Base-by-base conservation (phyloP, 805 yeast species). In the Wickerhamomyces alni region DNA sequence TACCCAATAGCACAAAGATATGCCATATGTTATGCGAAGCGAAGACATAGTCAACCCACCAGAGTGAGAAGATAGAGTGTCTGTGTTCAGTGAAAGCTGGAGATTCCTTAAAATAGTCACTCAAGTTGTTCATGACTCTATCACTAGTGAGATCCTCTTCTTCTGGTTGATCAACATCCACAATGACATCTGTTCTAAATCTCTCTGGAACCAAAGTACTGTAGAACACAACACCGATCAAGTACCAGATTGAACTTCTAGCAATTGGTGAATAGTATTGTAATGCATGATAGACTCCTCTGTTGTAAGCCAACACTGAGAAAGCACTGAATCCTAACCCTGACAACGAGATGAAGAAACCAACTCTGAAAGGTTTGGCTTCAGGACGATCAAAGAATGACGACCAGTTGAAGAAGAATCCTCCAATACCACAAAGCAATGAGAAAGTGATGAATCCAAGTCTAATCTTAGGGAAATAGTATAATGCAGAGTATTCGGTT, bases 1-100 rank as follows among this genome's bases (percentile, higher is more conserved):
- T 79, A 3, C 99, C 99, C 19, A 84, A 70, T 15, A 93, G 74
- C 24, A 93, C 99, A 56, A 84, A 87, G 11, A 87, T 58, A 63
- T 91, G 99, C 99, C 99, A 91, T 24, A 91, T 67, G 54, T 88
- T 89, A 61, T 91, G 99, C 28, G 96, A 86, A 31, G 78, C 73
- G 39, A 80, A 68, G 21, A 74, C 59, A 58, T 82, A 84, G 51
- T 85, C 93, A 13, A 80, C 80, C 91, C 96, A 88, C 91, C 83
- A 91, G 17, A 84, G 58, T 1, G 87, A 77, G 27, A 62, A 51
- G 38, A 80, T 69, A 13, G 64, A 66, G 3, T 60, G 49, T 30
- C 58, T 50, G 19, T 54, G 40, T 10, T 49, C 52, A 17, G 68
- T 58, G 25, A 44, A 33, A 2, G 60, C 59, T 6, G 79, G 80